Evolutionary conservation across 2,329 filamentous ascomycete species (phyloP).

Genomic region (Colletotrichum sp.): DNA sequence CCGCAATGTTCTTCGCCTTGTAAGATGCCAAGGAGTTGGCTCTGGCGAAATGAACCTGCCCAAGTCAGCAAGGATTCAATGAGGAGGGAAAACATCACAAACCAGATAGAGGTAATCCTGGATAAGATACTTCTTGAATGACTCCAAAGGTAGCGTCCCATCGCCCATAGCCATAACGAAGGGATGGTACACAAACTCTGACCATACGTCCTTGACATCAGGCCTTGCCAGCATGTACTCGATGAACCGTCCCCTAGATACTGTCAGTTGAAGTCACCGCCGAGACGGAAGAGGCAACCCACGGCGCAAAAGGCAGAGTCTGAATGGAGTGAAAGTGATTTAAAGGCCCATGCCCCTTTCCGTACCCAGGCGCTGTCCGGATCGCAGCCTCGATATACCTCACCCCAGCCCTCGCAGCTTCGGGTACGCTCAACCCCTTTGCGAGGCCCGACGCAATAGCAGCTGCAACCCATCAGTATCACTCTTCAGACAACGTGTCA

Average conservation of each 20-base stretch:
- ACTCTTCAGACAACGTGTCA: no score
- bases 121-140: conserved; percentile 87
- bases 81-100: conserved; percentile 22
- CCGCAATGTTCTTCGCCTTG: conserved; percentile 76
- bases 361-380: conserved; percentile 64
- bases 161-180: conserved; percentile 81
- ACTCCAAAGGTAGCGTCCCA: conserved; percentile 74
- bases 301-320: conserved; percentile 68
- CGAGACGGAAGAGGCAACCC: neutral
- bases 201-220: conserved; percentile 78
- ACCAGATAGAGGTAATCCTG: conserved; percentile 94
- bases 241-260: conserved; percentile 69
- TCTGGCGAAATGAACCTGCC: conserved; percentile 81
- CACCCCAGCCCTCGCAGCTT: conserved; percentile 71
- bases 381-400: conserved; percentile 77
- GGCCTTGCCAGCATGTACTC: conserved; percentile 80
- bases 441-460: conserved; percentile 78
- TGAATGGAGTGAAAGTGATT: conserved; percentile 81
- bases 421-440: conserved; percentile 57
- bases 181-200: conserved; percentile 77
- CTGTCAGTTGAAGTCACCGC: neutral
- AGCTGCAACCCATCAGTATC: conserved; percentile 46
- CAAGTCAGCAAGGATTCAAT: neutral
- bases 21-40: conserved; percentile 86
- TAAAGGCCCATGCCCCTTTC: conserved; percentile 73